Base-by-base conservation (phyloP, 2,329 filamentous ascomycete species). In the Elsinoe arachidis region DNA sequence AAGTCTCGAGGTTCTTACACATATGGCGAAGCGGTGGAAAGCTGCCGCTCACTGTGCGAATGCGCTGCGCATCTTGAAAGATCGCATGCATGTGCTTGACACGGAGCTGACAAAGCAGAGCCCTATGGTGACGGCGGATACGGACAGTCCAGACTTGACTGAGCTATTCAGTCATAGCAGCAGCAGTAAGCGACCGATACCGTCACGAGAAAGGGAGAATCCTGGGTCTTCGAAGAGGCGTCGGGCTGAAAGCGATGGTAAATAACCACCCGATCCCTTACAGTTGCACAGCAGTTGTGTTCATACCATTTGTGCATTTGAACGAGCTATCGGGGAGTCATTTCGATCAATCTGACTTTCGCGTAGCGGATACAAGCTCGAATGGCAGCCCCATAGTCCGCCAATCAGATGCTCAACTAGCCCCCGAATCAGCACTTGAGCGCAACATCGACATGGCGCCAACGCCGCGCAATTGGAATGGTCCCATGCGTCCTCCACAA, bases 11-110 rank as follows among this genome's bases (percentile, higher is more conserved):
- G 30, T 46, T 9, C 38, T 55, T 11, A 23, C 35, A 15, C 35
- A 55, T 10, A 55, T 55, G 53, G 19, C 38, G 5, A 34, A 44
- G 17, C 12, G 53, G 19, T 55, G 53, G 53, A 43, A 39, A 19
- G 53, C 53, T 5, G 53, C 53, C n/a, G 30, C 37, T 7, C 53
- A 55, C 30, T 55, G 53, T 23, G 23, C 26, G 2, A 55, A 55
- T 46, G 38, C 39, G 1, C 39, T 55, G 7, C 49, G 49, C 10
- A 53, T 53, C 9, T 35, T 53, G 17, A 53, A 53, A 53, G 49
- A 53, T 15, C 49, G 49, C 6, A 53, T 53, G 33, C 33, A 39
- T 14, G 15, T 21, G 3, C 35, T 35, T 15, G 33, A 53, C 21
- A 15, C 33, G 4, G 33, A 35, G 14, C 26, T 19, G 23, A 5